Percentiles rank a stretch among this genome's conserved stretches.
These are phyloP conservation scores for Vitis amurensis DNA, from an alignment of 164 flowering plant species.

Conservation along the genomic window DNA sequence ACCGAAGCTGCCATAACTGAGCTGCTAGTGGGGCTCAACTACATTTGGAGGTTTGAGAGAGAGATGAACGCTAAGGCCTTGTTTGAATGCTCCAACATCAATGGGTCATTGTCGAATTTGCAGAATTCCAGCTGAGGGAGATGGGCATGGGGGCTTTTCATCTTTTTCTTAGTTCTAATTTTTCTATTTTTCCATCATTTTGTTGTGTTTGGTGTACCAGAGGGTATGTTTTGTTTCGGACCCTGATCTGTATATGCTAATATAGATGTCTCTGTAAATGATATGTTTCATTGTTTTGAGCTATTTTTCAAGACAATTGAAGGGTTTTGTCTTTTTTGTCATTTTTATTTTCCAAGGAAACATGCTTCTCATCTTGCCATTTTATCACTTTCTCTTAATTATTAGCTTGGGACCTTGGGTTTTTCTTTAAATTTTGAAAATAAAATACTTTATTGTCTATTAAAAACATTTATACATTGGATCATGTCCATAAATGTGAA, in stretches of 20 bases:
- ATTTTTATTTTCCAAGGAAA: background rate
- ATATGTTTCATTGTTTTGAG: conserved; percentile 11
- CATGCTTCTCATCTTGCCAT: too few species aligned
- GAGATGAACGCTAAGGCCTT: conserved; percentile 88
- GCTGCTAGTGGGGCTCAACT: conserved; percentile 87
- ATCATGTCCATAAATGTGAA: too few species aligned
- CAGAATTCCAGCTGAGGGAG: conserved; percentile 20
- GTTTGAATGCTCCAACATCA: conserved; percentile 53
- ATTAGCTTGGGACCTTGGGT: too few species aligned
- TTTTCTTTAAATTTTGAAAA: too few species aligned
- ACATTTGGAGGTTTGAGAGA: conserved; percentile 92
- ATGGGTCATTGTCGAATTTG: conserved; percentile 27
- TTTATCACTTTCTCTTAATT: too few species aligned
- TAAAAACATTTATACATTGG: too few species aligned
- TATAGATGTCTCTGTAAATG: conserved; percentile 27
- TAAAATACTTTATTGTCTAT: too few species aligned
- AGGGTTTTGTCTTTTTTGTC: background rate
- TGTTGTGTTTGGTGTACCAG: conserved; percentile 19
- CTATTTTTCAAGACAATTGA: conserved; percentile 2
- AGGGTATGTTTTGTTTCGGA: conserved; percentile 28
- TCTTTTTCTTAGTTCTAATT: conserved; percentile 4
- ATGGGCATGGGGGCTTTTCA: background rate
- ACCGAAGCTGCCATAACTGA: conserved; percentile 95
- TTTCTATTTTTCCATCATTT: conserved; percentile 4
- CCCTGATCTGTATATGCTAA: conserved; percentile 28